Percentiles rank a stretch among this genome's conserved stretches.
Evolutionary conservation across 2,329 filamentous ascomycete species (phyloP).

Genomic region (Fusarium agapanthi): DNA sequence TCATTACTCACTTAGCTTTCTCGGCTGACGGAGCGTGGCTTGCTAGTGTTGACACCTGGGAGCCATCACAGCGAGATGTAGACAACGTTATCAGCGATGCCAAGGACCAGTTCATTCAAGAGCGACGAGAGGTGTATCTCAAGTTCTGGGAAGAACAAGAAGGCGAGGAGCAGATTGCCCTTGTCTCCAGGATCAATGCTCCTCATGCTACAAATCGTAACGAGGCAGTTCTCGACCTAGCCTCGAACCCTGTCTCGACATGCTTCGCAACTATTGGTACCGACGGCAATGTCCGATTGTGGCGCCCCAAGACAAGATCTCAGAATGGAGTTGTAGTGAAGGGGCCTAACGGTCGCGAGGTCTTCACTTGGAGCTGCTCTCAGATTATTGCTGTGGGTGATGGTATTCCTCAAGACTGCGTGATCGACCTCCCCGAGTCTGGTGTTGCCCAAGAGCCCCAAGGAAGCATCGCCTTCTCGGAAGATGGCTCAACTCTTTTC

Average conservation of each 20-base stretch:
- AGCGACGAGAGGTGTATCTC: conserved; percentile 77
- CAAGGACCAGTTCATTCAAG: conserved; percentile 57
- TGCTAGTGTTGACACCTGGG: conserved; percentile 92
- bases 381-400: conserved; percentile 65
- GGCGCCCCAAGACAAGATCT: conserved; percentile 77
- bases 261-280: conserved; percentile 87
- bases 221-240: conserved; percentile 75
- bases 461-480: conserved; percentile 79
- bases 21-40: conserved; percentile 88
- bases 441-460: conserved; percentile 51
- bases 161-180: conserved; percentile 68
- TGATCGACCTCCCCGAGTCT: conserved; percentile 41
- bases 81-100: conserved; percentile 52
- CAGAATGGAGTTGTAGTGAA: conserved; percentile 73
- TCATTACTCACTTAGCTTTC: conserved; percentile 77
- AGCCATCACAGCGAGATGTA: conserved; percentile 74
- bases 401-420: conserved; percentile 54
- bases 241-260: conserved; percentile 71
- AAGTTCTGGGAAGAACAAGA: conserved; percentile 86
- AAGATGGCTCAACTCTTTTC: conserved; percentile 86
- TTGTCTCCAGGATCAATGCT: conserved; percentile 84
- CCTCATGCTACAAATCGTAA: conserved; percentile 73
- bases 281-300: conserved; percentile 80
- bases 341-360: conserved; percentile 63
- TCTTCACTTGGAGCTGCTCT: conserved; percentile 80